phyloP scores from a whole-genome alignment of 164 flowering plant species.

The Platanus orientalis region DNA sequence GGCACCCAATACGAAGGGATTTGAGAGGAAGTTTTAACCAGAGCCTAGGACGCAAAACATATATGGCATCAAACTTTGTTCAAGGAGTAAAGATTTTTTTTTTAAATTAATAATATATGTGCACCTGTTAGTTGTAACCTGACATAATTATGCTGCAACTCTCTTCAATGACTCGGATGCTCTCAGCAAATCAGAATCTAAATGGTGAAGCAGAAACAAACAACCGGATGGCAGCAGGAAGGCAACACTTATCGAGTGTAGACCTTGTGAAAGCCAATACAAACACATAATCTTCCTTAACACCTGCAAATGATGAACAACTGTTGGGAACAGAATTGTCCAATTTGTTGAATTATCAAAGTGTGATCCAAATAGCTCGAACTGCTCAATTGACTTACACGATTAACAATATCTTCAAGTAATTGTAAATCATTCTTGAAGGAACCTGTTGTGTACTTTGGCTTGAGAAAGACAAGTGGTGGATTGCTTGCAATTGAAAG shows the following conservation, averaged over 20 bases:
- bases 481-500: slow-evolving; percentile 64
- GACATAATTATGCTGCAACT: slow-evolving; percentile 21
- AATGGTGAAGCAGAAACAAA: slow-evolving; percentile 82
- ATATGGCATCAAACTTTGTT: too few relatives aligned
- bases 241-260: slow-evolving; percentile 62
- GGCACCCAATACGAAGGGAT: too few relatives aligned
- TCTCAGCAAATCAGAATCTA: slow-evolving; percentile 64
- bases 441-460: slow-evolving; percentile 66
- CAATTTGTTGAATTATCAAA: not conserved
- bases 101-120: too few relatives aligned
- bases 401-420: slow-evolving; percentile 66
- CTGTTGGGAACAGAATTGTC: not conserved
- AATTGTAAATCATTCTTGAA: slow-evolving; percentile 45
- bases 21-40: too few relatives aligned
- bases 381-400: slow-evolving; percentile 35
- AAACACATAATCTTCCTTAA: slow-evolving; percentile 61
- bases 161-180: slow-evolving; percentile 41
- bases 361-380: not conserved
- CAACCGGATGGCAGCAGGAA: slow-evolving; percentile 75
- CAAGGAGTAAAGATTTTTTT: too few relatives aligned
- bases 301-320: slow-evolving; percentile 45
- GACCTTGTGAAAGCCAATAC: slow-evolving; percentile 70
- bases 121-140: slow-evolving; percentile 1
- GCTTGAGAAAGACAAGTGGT: slow-evolving; percentile 67
- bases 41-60: too few relatives aligned